Evolutionary conservation across 2,329 filamentous ascomycete genomes (phyloP).

Genomic region (Cladosporium oxysporum): DNA sequence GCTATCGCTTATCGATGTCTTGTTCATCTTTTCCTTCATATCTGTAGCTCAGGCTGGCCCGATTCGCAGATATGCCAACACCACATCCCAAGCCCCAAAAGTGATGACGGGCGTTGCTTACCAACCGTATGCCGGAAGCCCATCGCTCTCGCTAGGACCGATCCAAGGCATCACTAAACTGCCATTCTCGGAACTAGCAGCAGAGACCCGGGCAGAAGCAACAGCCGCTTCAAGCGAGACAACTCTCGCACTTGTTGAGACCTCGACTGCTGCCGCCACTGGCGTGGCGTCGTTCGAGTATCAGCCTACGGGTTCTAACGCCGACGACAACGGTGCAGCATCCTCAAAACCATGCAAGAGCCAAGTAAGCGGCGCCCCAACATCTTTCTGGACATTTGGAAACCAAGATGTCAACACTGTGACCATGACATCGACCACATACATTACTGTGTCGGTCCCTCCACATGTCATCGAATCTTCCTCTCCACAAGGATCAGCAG

Average conservation of each 20-base stretch:
- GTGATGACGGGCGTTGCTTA: background rate
- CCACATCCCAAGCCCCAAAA: background rate
- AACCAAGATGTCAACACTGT: background rate
- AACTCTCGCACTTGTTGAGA: background rate
- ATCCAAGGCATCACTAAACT: conserved; percentile 9
- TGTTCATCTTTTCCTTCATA: conserved; percentile 1
- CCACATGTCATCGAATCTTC: background rate
- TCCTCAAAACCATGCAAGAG: background rate
- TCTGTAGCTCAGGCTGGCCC: conserved; percentile 1
- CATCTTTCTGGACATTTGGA: conserved; percentile 10
- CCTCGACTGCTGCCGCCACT: background rate
- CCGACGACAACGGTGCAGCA: background rate
- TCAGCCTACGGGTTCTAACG: background rate
- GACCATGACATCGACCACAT: conserved; percentile 3
- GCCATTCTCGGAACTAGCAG: conserved; percentile 3
- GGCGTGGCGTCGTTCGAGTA: background rate
- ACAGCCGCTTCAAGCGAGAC: background rate
- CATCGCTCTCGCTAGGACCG: background rate
- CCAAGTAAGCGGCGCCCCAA: background rate
- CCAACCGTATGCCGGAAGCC: background rate
- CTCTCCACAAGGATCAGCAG: background rate
- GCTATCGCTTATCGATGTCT: conserved; percentile 1
- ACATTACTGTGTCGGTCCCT: background rate
- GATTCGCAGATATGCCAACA: conserved; percentile 11
- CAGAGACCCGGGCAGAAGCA: background rate